phyloP scores from a whole-genome alignment of 2,329 filamentous ascomycete genomes.

The Aspergillus awamori region DNA sequence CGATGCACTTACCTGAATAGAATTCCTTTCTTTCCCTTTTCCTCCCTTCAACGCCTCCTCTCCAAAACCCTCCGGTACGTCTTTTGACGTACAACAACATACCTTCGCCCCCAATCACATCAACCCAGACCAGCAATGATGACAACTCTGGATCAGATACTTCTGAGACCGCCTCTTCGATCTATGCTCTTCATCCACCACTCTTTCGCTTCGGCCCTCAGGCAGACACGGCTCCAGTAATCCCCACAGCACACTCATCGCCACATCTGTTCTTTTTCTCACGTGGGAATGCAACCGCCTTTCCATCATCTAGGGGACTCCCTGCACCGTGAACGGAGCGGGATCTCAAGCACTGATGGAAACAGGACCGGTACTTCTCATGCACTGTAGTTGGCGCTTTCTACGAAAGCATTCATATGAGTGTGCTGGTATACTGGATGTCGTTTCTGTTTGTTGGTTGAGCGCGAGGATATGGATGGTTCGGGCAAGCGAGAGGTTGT shows the following conservation, averaged over 20 bases:
- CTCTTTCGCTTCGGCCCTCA: neutral
- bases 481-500: neutral
- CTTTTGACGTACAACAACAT: neutral
- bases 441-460: neutral
- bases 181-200: conserved; percentile 7
- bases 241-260: conserved; percentile 3
- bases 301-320: neutral
- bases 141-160: conserved; percentile 47
- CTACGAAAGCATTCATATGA: neutral
- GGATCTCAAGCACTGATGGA: conserved; percentile 1
- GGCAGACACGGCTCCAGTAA: neutral
- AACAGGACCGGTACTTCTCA: conserved; percentile 20
- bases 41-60: neutral
- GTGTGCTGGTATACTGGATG: neutral
- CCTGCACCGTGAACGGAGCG: conserved; percentile 11
- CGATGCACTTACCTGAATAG: conserved; percentile 48
- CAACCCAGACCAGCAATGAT: conserved; percentile 38
- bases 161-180: conserved; percentile 37
- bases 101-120: neutral
- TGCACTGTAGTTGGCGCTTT: neutral
- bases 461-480: neutral
- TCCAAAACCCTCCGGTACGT: neutral
- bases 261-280: conserved; percentile 4
- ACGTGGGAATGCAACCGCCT: conserved; percentile 20
- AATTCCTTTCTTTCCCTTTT: neutral